Percentiles rank a stretch among this genome's conserved stretches.
Conservation (phyloP, 1,139 yeast genomes). For the Candida mesenterica region DNA sequence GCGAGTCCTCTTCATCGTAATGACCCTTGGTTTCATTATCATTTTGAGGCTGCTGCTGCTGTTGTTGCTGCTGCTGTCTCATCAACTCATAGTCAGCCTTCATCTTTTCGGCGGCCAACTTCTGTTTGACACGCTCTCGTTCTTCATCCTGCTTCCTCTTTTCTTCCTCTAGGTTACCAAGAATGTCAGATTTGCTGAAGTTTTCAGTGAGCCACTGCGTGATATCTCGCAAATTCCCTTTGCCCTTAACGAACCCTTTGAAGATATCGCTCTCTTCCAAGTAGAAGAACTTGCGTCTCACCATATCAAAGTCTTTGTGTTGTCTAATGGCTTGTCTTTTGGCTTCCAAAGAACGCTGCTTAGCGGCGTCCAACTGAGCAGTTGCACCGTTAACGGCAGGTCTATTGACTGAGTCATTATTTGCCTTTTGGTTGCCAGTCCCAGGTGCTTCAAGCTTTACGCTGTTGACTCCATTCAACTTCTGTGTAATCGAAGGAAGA, state of each 20-base stretch:
- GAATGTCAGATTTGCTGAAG: conserved; percentile 29
- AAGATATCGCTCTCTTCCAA: conserved; percentile 52
- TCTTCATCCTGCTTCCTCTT: conserved; percentile 11
- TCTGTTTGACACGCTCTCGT: conserved; percentile 11
- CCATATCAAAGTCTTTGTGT: conserved; percentile 48
- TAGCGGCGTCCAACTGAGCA: conserved; percentile 21
- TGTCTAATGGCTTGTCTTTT: conserved; percentile 40
- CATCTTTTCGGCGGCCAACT: conserved; percentile 18
- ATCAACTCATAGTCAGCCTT: conserved; percentile 15
- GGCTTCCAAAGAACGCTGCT: conserved; percentile 31
- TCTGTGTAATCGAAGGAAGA: conserved; percentile 1
- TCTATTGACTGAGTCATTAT: background rate
- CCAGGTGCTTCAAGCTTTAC: too few species aligned
- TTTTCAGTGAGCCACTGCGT: conserved; percentile 47
- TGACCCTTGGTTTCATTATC: background rate
- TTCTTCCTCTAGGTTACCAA: conserved; percentile 26
- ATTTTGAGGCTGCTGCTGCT: background rate
- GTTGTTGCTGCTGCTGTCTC: conserved; percentile 12
- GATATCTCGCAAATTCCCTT: conserved; percentile 55
- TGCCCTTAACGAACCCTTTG: conserved; percentile 60
- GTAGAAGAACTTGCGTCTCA: conserved; percentile 47
- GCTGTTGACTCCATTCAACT: background rate
- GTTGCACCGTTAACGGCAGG: too few species aligned
- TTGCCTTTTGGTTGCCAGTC: background rate
- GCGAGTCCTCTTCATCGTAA: conserved; percentile 32